Evolutionary conservation across 768 basidiomycete genomes (phyloP).

Genomic region (Boletus rufocinnamomeus): DNA sequence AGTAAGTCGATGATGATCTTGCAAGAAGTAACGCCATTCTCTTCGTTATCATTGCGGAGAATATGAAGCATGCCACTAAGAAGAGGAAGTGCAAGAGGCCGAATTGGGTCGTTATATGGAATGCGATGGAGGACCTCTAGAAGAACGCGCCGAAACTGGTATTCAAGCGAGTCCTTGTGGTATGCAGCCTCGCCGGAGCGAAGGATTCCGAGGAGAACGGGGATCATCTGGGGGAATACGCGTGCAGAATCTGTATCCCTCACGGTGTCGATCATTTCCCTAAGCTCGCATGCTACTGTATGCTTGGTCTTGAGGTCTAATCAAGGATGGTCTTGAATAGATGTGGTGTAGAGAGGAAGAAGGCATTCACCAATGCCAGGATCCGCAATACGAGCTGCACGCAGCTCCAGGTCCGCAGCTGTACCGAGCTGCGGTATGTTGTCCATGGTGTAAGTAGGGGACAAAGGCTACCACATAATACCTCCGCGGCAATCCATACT

Average conservation of each 20-base stretch:
- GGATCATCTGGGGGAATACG: constrained; percentile 71
- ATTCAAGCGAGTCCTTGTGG: constrained; percentile 67
- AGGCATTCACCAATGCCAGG: constrained; percentile 61
- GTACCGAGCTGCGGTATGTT: constrained; percentile 45
- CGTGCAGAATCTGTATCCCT: constrained; percentile 72
- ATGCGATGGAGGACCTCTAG: constrained; percentile 90
- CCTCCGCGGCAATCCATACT: background rate
- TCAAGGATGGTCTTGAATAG: constrained; percentile 2
- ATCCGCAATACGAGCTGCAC: constrained; percentile 73
- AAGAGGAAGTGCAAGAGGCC: constrained; percentile 64
- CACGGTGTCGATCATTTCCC: constrained; percentile 79
- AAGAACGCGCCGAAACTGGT: constrained; percentile 82
- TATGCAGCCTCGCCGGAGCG: constrained; percentile 67
- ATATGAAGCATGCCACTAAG: constrained; percentile 82
- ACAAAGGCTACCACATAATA: background rate
- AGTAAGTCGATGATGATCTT: constrained; percentile 91
- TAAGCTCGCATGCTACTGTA: constrained; percentile 71
- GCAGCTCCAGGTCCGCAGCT: constrained; percentile 65
- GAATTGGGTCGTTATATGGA: constrained; percentile 76
- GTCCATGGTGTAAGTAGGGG: constrained; percentile 38
- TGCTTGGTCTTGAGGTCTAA: constrained; percentile 73
- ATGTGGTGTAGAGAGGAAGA: background rate
- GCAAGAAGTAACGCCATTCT: constrained; percentile 87
- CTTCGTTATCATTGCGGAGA: constrained; percentile 91
- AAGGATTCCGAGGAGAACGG: constrained; percentile 70